Evolutionary conservation across 1,139 yeast species (phyloP).

Genomic region (Sugiyamaella xylanicola): DNA sequence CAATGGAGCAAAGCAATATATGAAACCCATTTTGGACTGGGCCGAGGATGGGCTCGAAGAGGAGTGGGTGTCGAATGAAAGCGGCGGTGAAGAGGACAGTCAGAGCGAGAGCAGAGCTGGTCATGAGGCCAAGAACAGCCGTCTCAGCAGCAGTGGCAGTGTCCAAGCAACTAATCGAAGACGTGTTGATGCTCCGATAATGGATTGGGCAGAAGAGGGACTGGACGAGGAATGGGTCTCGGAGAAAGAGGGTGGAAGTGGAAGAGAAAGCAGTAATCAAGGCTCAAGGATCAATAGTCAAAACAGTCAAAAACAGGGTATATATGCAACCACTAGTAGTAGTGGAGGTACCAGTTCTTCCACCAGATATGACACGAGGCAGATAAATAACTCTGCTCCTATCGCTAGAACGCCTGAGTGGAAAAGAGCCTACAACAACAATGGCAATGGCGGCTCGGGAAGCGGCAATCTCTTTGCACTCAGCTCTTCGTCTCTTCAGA

Average conservation of each 20-base stretch:
- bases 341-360: too few relatives aligned
- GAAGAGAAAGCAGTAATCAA: neutral
- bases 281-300: too few relatives aligned
- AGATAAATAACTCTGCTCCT: slow-evolving; percentile 12
- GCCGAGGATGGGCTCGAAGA: slow-evolving; percentile 20
- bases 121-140: too few relatives aligned
- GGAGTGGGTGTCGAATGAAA: slow-evolving; percentile 16
- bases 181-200: neutral
- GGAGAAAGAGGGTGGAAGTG: neutral
- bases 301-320: too few relatives aligned
- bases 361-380: slow-evolving; percentile 18
- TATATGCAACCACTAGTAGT: too few relatives aligned
- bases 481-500: slow-evolving; percentile 16
- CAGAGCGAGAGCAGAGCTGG: too few relatives aligned
- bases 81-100: neutral
- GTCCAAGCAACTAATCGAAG: neutral
- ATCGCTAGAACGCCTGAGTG: slow-evolving; percentile 23
- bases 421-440: slow-evolving; percentile 21
- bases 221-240: slow-evolving; percentile 16
- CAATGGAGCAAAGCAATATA: too few relatives aligned
- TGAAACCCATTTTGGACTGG: slow-evolving; percentile 19
- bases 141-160: too few relatives aligned
- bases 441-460: neutral
- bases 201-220: slow-evolving; percentile 21
- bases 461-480: neutral